These are phyloP conservation scores for Andrographis paniculata DNA, from an alignment of 305 asterid species.

Conservation along the genomic window DNA sequence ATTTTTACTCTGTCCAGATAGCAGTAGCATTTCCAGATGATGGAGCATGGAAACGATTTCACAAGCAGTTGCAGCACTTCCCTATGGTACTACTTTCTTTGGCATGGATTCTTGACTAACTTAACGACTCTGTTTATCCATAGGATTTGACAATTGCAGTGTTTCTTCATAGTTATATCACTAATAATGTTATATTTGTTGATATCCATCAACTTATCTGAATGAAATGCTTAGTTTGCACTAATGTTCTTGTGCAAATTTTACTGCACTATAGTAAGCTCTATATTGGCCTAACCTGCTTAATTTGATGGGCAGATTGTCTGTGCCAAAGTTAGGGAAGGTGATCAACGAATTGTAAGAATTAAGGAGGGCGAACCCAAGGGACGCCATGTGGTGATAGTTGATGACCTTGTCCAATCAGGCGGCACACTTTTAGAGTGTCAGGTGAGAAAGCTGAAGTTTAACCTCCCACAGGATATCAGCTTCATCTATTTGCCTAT, in stretches of 20 bases:
- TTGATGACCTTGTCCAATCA: constrained; percentile 96
- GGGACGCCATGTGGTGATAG: constrained; percentile 95
- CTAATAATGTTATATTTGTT: too few relatives aligned
- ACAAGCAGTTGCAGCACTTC: constrained; percentile 97
- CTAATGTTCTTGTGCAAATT: not conserved
- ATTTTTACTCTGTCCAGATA: constrained; percentile 40
- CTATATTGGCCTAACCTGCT: constrained; percentile 22
- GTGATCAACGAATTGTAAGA: constrained; percentile 78
- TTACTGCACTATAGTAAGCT: constrained; percentile 6
- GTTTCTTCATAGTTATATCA: too few relatives aligned
- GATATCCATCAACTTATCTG: too few relatives aligned
- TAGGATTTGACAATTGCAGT: too few relatives aligned
- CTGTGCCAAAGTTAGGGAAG: constrained; percentile 97
- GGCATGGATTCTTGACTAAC: constrained; percentile 5
- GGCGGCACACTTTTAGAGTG: constrained; percentile 90
- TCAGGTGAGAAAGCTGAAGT: constrained; percentile 47
- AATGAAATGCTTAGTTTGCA: too few relatives aligned
- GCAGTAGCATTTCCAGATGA: constrained; percentile 97
- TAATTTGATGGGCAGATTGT: constrained; percentile 49
- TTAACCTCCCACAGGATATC: not conserved
- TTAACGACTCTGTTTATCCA: not conserved
- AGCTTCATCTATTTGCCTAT: too few relatives aligned
- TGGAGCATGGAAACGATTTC: constrained; percentile 99
- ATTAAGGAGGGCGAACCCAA: constrained; percentile 86
- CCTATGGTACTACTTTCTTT: constrained; percentile 57